Evolutionary conservation across 2,329 filamentous ascomycete genomes (phyloP).

Genomic region (Fusarium sp.): DNA sequence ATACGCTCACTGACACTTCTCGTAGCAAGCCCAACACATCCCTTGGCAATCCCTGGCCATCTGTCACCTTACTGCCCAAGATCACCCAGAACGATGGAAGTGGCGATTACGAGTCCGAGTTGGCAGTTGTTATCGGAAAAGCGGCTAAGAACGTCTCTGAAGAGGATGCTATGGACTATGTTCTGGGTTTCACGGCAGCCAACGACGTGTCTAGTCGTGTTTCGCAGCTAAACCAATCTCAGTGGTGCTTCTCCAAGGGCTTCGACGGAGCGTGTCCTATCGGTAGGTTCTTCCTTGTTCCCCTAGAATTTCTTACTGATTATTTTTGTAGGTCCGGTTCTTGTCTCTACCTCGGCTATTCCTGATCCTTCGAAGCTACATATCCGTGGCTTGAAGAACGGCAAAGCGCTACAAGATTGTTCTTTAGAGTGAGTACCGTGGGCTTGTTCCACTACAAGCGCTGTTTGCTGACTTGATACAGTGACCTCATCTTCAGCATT

Average conservation of each 20-base stretch:
- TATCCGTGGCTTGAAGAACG: background rate
- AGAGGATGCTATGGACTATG: constrained; percentile 2
- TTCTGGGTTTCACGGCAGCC: background rate
- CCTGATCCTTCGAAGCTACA: constrained; percentile 9
- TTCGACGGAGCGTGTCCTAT: constrained; percentile 22
- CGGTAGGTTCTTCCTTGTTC: accelerated
- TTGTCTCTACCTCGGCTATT: constrained; percentile 1
- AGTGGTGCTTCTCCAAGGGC: constrained; percentile 23
- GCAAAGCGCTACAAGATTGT: constrained; percentile 8
- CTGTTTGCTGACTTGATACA: constrained; percentile 34
- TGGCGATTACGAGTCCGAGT: constrained; percentile 13
- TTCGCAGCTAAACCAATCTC: background rate
- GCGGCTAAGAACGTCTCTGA: constrained; percentile 10
- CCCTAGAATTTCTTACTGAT: accelerated
- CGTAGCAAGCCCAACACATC: constrained; percentile 6
- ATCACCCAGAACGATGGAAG: constrained; percentile 18
- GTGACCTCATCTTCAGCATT: constrained; percentile 67
- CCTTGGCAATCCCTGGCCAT: background rate
- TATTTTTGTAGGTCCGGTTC: background rate
- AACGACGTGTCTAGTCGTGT: constrained; percentile 16
- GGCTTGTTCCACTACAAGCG: background rate
- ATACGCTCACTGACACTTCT: accelerated
- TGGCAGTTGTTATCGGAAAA: constrained; percentile 10
- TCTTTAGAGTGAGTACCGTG: background rate
- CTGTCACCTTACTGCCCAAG: background rate